Base-by-base conservation (phyloP, 495 filamentous ascomycete genomes). In the Oleoguttula mirabilis region DNA sequence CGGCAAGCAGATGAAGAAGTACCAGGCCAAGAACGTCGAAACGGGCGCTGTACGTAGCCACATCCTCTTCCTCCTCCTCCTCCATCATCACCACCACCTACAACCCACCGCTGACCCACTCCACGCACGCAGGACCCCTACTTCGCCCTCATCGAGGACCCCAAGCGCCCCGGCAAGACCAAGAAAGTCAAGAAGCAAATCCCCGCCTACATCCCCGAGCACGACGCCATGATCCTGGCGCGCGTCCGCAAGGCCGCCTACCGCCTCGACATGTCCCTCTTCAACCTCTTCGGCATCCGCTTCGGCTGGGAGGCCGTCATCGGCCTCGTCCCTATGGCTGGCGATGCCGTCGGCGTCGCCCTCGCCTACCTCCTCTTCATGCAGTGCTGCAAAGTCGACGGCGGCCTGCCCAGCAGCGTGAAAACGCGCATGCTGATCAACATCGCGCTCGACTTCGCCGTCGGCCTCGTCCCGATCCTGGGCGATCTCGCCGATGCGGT, bases 221-320 rank as follows among this genome's bases (percentile, higher is more conserved):
- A 90, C 45, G 92, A 98, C 60, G 72, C 68, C 51, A 69, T 78
- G 40, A 71, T 93, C 55, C 75, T 98, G 33, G 82, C 75, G 30
- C 75, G 76, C 33, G 81, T 92, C 50, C 85, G 88, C 54, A 68
- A 76, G 47, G 69, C 78, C 43, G 88, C 90, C 21, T 90, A 92
- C 61, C 64, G 69, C 17, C 73, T 93, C 27, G 90, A 98, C 61
- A 79, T 79, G 70, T 71, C 67, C 45, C 69, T 86, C 12, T 84
- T 80, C 59, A 87, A 74, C 55, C 71, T 80, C 55, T 73, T 77
- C 48, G 80, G 82, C 16, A 67, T 92, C 39, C 70, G 75, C 40
- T 80, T 95, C 56, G 88, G 88, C 15, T 90, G 82, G 80, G 73
- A 77, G 22, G 76, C 73, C 52, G 68, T 94, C 38, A 82, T 95